Evolutionary conservation across 192 early-diverging fungal genomes (phyloP), one percentile per base, ranked within the genome.

Genomic region (Umbelopsis isabellina): DNA sequence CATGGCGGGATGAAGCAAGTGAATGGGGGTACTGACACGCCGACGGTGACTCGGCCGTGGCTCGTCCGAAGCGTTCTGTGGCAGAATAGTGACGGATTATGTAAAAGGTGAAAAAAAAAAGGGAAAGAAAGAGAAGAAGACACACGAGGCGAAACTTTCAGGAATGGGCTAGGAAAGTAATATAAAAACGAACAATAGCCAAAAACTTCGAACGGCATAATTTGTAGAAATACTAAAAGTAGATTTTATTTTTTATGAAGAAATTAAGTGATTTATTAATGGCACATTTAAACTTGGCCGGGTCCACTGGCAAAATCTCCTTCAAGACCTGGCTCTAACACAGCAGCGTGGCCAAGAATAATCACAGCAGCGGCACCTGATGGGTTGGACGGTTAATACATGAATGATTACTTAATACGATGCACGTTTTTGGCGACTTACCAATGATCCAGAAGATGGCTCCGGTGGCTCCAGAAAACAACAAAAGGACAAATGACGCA

Each of bases 361-460:
- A 78, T 67, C 45, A 85, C 71, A 37, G 85, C 85, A 65, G 84
- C 83, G 50, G 87, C 87, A 61, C 86, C 86, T 83, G 68, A 50
- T 49, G 13, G 15, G 18, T 1, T 51, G 10, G 25, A 30, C 20
- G 27, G 27, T 30, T 30, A 30, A 30, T 30, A 30, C 27, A 30
- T 3, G 27, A 30, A 30, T 30, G 27, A 3, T 30, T 30, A 3
- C 27, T 30, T 30, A 30, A 30, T 30, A 30, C 27, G 27, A 30
- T 30, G 27, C 27, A 30, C 27, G 27, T 30, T 30, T 30, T 2
- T 30, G 27, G 1, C 3, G 44, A 69, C 80, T 69, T 83, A 84
- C 84, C 83, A 69, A 86, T 72, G 65, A 87, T 81, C 87, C 87
- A 89, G 50, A 89, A 87, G 46, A 89, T 75, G 22, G 82, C 83